Evolutionary conservation across 768 basidiomycete genomes (phyloP), one percentile per base, ranked within the genome.

Genomic region (Gloeostereum incarnatum): DNA sequence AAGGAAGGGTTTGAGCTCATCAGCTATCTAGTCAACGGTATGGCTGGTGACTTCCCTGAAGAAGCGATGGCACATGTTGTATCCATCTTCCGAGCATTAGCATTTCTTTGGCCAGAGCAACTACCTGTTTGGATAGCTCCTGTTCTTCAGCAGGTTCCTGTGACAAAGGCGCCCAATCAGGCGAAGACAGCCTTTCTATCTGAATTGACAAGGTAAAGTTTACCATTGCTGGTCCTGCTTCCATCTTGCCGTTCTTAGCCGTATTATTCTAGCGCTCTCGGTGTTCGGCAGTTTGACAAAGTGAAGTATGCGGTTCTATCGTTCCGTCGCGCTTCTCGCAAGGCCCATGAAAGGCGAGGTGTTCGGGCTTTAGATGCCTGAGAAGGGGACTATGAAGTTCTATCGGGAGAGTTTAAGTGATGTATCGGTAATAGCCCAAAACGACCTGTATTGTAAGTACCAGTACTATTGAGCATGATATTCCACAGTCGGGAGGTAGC

Each of bases 31-130:
- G 63, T 98, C 37, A 61, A 69, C 14, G 94, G 96, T 3, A 65
- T 97, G 19, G 78, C 88, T 3, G 79, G 83, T 16, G 81, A 85
- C 44, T 98, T 93, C 55, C 88, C 89, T 3, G 90, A 90, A 53
- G 94, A 97, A 42, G 72, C 80, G 3, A 66, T 78, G 5, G 69
- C 83, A 6, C 55, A 65, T 24, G 80, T 93, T 31, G 76, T 89
- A 39, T 75, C 81, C 2, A 79, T 97, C 44, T 74, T 94, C 56
- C 74, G 87, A 11, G 68, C 73, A 9, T 56, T 91, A 36, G 68
- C 79, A 19, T 59, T 63, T 25, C 51, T 76, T n/a, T 89, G 85
- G 78, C 68, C 82, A 2, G 52, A 64, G 5, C 78, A 82, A 52
- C 55, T 93, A 31, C 61, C 82, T 24, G 56, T 65, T 16, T 94